phyloP scores from a whole-genome alignment of 768 basidiomycete species.

The Hypholoma fasciculare region DNA sequence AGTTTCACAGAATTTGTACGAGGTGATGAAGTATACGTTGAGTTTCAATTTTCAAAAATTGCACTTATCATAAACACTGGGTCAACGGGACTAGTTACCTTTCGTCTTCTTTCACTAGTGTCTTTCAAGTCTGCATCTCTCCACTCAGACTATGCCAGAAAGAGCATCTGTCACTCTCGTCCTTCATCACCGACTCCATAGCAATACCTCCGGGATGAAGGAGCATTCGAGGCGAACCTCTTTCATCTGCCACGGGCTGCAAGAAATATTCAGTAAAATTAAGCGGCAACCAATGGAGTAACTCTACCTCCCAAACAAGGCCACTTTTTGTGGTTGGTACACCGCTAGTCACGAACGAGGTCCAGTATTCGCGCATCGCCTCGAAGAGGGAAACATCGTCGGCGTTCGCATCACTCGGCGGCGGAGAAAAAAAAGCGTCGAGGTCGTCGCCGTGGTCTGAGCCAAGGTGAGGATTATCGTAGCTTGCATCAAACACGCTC shows the following conservation, averaged over 20 bases:
- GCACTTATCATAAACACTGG: too few species aligned
- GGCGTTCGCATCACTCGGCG: constrained; percentile 20
- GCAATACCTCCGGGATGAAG: constrained; percentile 12
- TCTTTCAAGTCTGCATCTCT: constrained; percentile 14
- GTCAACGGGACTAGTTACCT: too few species aligned
- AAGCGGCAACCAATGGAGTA: background rate
- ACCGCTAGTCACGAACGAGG: constrained; percentile 36
- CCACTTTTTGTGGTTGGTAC: constrained; percentile 24
- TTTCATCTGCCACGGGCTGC: constrained; percentile 8
- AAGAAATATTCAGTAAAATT: background rate
- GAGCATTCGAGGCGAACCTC: constrained; percentile 11
- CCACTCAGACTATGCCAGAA: constrained; percentile 16
- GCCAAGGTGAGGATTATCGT: constrained; percentile 39
- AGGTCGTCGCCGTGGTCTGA: constrained; percentile 38
- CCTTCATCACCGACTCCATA: constrained; percentile 9
- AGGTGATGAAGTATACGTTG: too few species aligned
- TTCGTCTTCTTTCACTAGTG: background rate
- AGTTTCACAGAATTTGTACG: too few species aligned
- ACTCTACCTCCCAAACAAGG: constrained; percentile 27
- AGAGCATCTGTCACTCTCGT: constrained; percentile 10
- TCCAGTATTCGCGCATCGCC: constrained; percentile 40
- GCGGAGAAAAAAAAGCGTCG: constrained; percentile 33
- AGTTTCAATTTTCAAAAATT: too few species aligned
- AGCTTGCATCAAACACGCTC: constrained; percentile 21
- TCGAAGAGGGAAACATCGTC: constrained; percentile 31